A percentile compares a stretch with the other conserved stretches of the same genome.
Conservation (phyloP, 2,329 filamentous ascomycete genomes). For the Botryotinia globosa region DNA sequence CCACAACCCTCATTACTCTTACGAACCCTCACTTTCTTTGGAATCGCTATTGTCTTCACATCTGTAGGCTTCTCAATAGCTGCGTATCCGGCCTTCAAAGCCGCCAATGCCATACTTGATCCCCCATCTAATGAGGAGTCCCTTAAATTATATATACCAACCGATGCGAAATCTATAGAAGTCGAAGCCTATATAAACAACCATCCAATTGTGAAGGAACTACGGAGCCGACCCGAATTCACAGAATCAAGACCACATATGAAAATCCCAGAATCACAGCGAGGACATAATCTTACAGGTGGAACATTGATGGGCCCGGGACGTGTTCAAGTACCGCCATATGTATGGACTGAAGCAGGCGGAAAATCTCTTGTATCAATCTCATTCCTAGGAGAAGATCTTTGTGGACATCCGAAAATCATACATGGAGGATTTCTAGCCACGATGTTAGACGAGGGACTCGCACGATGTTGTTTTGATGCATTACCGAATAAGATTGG, state of each 20-base stretch:
- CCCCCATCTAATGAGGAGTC: constrained; percentile 71
- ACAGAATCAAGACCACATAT: constrained; percentile 80
- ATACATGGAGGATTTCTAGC: constrained; percentile 88
- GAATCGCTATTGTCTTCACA: constrained; percentile 48
- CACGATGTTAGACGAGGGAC: constrained; percentile 87
- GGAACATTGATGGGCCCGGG: constrained; percentile 73
- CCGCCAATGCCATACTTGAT: constrained; percentile 48
- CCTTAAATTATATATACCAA: constrained; percentile 60
- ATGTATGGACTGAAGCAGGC: constrained; percentile 69
- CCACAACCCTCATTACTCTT: constrained; percentile 43
- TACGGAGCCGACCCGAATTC: constrained; percentile 66
- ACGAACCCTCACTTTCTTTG: constrained; percentile 47
- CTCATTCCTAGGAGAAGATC: constrained; percentile 70
- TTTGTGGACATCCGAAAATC: constrained; percentile 88
- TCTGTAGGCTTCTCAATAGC: constrained; percentile 56
- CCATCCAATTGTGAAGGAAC: constrained; percentile 68
- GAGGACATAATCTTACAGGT: constrained; percentile 74
- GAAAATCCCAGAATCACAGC: constrained; percentile 72
- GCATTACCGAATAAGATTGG: constrained; percentile 82
- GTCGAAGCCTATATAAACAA: constrained; percentile 72
- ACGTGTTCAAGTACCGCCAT: constrained; percentile 76
- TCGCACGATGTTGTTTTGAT: constrained; percentile 84
- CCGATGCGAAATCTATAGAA: constrained; percentile 50
- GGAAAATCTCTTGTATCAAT: constrained; percentile 70
- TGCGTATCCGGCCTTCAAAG: constrained; percentile 50